These are phyloP conservation scores for Corynespora cassiicola DNA, from an alignment of 2,329 filamentous ascomycete species.

Conservation along the genomic window DNA sequence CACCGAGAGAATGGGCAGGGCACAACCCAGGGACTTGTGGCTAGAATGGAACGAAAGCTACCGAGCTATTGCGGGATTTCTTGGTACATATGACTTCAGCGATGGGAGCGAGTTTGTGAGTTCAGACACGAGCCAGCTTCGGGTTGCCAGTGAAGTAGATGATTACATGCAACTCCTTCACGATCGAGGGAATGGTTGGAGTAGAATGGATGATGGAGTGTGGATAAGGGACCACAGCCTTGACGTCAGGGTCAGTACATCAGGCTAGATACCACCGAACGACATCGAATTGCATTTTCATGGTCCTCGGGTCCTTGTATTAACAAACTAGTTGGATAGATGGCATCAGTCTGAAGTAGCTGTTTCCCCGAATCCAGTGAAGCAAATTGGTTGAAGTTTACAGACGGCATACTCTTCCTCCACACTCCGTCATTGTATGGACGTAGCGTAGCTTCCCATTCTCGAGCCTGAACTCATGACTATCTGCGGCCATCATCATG, in stretches of 20 bases:
- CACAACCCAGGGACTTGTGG: slow-evolving; percentile 51
- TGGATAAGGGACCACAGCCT: slow-evolving; percentile 29
- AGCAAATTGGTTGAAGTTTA: slow-evolving; percentile 12
- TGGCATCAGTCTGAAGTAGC: not conserved
- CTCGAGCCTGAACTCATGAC: slow-evolving; percentile 29
- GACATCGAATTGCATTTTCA: slow-evolving; percentile 13
- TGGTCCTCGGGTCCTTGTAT: not conserved
- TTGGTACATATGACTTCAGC: slow-evolving; percentile 26
- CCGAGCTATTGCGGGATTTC: slow-evolving; percentile 27
- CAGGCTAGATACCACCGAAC: no score
- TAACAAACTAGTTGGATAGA: not conserved
- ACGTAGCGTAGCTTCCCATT: slow-evolving; percentile 27
- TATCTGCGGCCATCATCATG: slow-evolving; percentile 33
- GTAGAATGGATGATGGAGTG: slow-evolving; percentile 14
- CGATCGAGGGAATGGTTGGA: slow-evolving; percentile 31
- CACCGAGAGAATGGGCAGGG: slow-evolving; percentile 46
- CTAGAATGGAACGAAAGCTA: slow-evolving; percentile 43
- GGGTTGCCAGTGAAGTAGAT: slow-evolving; percentile 26
- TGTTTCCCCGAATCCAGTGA: not conserved
- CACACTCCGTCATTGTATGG: slow-evolving; percentile 24
- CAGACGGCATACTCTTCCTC: slow-evolving; percentile 16
- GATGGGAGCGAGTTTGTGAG: slow-evolving; percentile 30
- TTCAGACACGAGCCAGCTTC: slow-evolving; percentile 26
- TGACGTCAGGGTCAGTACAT: no score
- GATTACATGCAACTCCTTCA: slow-evolving; percentile 28